Evolutionary conservation across 78 protist species (phyloP).

Genomic region (Dictyostelium purpureum): DNA sequence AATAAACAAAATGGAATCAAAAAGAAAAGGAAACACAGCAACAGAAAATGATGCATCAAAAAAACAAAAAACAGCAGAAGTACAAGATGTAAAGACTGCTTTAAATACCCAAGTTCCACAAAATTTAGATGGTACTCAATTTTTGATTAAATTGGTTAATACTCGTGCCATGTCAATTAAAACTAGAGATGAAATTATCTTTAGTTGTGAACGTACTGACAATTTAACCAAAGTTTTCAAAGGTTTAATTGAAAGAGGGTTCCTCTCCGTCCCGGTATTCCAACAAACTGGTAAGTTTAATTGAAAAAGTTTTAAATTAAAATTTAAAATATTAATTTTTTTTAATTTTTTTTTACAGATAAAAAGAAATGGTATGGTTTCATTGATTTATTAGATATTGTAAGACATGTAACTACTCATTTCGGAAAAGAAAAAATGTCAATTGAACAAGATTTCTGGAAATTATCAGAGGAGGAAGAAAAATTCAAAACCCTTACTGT

Average conservation of each 20-base stretch:
- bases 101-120: not conserved
- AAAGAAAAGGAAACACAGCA: constrained; percentile 36
- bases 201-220: constrained; percentile 39
- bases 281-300: constrained; percentile 28
- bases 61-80: not conserved
- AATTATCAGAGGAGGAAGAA: constrained; percentile 27
- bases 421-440: constrained; percentile 61
- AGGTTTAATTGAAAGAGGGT: constrained; percentile 41
- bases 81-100: not conserved
- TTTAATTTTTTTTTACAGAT: not conserved
- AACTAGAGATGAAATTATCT: constrained; percentile 63
- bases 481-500: constrained; percentile 50
- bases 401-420: constrained; percentile 46
- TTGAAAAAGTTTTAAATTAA: too few relatives aligned
- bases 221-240: constrained; percentile 40
- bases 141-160: constrained; percentile 17
- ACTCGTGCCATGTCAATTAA: constrained; percentile 47
- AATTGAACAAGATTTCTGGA: constrained; percentile 58
- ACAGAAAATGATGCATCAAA: not conserved
- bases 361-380: constrained; percentile 73
- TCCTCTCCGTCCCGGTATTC: constrained; percentile 62
- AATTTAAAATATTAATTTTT: too few relatives aligned
- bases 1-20: not conserved
- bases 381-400: constrained; percentile 59
- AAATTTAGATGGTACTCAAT: constrained; percentile 1